These are phyloP conservation scores for Tinospora cordifolia DNA, from an alignment of 164 flowering plant genomes.

Conservation along the genomic window DNA sequence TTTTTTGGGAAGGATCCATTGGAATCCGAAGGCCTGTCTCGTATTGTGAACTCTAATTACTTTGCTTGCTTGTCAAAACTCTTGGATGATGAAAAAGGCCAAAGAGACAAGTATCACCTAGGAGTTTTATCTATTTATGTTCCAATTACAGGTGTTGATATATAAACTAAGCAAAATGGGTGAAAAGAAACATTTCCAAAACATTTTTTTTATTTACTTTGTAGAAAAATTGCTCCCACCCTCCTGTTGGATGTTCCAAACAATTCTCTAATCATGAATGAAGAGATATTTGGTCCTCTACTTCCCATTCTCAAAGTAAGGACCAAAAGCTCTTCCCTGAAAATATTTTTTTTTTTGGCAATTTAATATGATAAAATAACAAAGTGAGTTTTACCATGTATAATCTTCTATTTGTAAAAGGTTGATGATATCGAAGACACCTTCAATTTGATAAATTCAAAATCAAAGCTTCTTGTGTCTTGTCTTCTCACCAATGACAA, in stretches of 20 bases:
- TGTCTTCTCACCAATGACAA: conserved; percentile 72
- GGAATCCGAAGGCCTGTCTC: no score
- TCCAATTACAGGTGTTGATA: no score
- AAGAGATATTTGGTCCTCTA: conserved; percentile 90
- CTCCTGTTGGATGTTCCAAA: no score
- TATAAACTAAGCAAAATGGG: background rate
- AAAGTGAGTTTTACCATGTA: background rate
- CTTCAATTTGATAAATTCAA: conserved; percentile 38
- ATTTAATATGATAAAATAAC: background rate
- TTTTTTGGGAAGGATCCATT: no score
- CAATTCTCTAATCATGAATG: no score
- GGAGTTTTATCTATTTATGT: conserved; percentile 34
- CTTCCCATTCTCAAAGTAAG: conserved; percentile 80
- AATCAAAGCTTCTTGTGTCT: conserved; percentile 64
- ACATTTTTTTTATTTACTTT: conserved; percentile 6
- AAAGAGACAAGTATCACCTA: conserved; percentile 44
- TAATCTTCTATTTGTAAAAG: conserved; percentile 28
- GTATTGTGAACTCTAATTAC: conserved; percentile 54
- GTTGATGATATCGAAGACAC: conserved; percentile 75
- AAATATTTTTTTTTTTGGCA: background rate
- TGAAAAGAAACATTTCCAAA: background rate
- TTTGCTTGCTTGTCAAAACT: conserved; percentile 57
- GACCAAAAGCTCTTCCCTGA: background rate
- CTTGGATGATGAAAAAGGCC: conserved; percentile 73
- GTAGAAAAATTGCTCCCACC: conserved; percentile 82